These are phyloP conservation scores for Leccinum angustisporum DNA, from an alignment of 1,284 basidiomycete species.

Conservation along the genomic window DNA sequence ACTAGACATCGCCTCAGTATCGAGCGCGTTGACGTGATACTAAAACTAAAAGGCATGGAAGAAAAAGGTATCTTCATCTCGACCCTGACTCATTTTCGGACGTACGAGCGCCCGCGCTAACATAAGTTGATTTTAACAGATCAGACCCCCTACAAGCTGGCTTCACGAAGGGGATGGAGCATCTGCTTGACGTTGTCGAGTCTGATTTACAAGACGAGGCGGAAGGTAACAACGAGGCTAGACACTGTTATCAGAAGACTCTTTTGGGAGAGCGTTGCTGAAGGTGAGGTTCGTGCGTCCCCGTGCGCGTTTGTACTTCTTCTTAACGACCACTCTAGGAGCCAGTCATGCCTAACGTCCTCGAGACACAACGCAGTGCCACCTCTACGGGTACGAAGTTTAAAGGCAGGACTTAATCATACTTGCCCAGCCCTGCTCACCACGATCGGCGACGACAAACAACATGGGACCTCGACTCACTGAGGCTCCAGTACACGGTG, in stretches of 20 bases:
- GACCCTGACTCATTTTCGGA: not conserved
- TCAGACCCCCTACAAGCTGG: conserved; percentile 61
- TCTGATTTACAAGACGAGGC: conserved; percentile 46
- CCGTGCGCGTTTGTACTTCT: not conserved
- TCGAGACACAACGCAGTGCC: conserved; percentile 45
- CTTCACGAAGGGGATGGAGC: conserved; percentile 69
- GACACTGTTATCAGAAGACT: conserved; percentile 64
- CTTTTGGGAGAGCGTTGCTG: conserved; percentile 73
- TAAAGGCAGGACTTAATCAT: conserved; percentile 32
- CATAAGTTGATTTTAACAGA: conserved; percentile 37
- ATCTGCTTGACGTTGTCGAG: conserved; percentile 55
- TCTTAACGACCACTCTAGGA: conserved; percentile 37
- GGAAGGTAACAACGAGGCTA: conserved; percentile 52
- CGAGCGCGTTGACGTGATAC: conserved; percentile 78
- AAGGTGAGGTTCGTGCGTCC: conserved; percentile 52
- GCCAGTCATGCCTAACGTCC: conserved; percentile 51
- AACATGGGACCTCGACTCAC: conserved; percentile 58
- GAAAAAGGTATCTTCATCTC: conserved; percentile 52
- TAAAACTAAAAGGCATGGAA: conserved; percentile 78
- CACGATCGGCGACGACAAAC: conserved; percentile 78
- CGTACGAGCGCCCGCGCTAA: conserved; percentile 18
- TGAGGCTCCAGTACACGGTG: conserved; percentile 64
- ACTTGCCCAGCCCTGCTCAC: conserved; percentile 38
- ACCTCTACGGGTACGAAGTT: conserved; percentile 39
- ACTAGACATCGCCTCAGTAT: conserved; percentile 62